phyloP scores from a whole-genome alignment of 305 asterid genomes.

The Solanum hybrid region DNA sequence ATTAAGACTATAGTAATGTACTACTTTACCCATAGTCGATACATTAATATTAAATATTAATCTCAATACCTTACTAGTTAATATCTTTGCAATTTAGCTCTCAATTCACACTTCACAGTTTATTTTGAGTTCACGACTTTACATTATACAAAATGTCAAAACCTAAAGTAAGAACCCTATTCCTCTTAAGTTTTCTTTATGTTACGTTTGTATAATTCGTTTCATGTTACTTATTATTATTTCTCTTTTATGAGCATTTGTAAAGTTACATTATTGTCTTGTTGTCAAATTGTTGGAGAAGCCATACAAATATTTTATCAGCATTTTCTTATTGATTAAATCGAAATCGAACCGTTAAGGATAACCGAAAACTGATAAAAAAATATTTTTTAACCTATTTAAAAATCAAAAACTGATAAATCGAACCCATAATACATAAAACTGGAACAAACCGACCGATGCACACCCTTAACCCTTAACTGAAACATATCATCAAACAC shows the following conservation, averaged over 20 bases:
- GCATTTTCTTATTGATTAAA: too few species aligned
- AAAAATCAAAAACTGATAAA: too few species aligned
- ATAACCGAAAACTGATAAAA: not conserved
- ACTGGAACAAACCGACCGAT: not conserved
- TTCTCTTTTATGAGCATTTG: not conserved
- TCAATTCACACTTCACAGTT: not conserved
- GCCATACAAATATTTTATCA: too few species aligned
- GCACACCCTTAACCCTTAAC: too few species aligned
- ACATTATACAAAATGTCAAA: not conserved
- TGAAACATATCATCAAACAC: not conserved
- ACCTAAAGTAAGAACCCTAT: not conserved
- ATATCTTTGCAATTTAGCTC: not conserved
- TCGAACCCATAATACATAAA: too few species aligned
- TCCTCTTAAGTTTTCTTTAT: not conserved
- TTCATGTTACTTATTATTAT: not conserved
- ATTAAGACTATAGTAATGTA: too few species aligned
- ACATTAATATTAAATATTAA: not conserved
- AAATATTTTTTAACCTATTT: too few species aligned
- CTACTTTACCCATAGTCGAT: not conserved
- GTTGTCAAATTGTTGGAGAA: not conserved
- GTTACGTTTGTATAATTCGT: not conserved
- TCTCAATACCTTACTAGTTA: not conserved
- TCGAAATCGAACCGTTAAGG: not conserved
- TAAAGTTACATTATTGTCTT: not conserved
- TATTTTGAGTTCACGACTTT: not conserved